Conservation (phyloP, 805 yeast species). For the Cyberlindnera amylophila region DNA sequence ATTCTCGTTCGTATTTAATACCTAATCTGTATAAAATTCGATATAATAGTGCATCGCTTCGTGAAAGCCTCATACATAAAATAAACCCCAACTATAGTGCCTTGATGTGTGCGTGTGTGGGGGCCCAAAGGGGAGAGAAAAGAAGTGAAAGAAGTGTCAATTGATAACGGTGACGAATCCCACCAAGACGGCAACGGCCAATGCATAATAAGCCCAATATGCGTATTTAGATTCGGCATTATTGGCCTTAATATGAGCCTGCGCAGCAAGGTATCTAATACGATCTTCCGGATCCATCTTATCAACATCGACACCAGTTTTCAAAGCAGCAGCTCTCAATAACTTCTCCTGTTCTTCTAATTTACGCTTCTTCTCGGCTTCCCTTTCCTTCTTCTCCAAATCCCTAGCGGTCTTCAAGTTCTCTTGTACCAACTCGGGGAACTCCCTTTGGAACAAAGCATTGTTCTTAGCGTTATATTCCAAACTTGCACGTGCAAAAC, state of each 20-base stretch:
- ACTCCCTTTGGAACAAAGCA: constrained; percentile 54
- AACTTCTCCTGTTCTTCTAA: constrained; percentile 17
- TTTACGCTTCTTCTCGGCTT: constrained; percentile 10
- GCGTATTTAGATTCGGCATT: constrained; percentile 6
- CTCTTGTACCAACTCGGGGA: constrained; percentile 60
- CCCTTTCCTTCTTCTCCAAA: constrained; percentile 14
- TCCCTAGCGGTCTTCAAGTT: constrained; percentile 26
- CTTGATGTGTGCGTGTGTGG: too few species aligned
- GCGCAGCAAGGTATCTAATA: constrained; percentile 40
- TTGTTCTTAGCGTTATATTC: constrained; percentile 57
- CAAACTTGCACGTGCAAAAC: constrained; percentile 56
- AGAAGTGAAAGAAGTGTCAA: constrained; percentile 4
- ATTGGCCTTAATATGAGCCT: constrained; percentile 8
- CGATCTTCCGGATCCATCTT: constrained; percentile 57
- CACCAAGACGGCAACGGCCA: constrained; percentile 32
- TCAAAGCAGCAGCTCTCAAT: constrained; percentile 28
- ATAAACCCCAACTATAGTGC: too few species aligned
- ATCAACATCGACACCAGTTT: constrained; percentile 32
- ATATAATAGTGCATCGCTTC: too few species aligned
- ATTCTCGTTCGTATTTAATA: too few species aligned
- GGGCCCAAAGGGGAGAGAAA: background rate
- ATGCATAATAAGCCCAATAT: constrained; percentile 28
- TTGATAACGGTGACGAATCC: constrained; percentile 23
- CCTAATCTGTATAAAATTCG: too few species aligned
- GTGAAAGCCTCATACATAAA: too few species aligned